Conservation (phyloP, 148 eudicot genomes). For the Fallopia convolvulus region DNA sequence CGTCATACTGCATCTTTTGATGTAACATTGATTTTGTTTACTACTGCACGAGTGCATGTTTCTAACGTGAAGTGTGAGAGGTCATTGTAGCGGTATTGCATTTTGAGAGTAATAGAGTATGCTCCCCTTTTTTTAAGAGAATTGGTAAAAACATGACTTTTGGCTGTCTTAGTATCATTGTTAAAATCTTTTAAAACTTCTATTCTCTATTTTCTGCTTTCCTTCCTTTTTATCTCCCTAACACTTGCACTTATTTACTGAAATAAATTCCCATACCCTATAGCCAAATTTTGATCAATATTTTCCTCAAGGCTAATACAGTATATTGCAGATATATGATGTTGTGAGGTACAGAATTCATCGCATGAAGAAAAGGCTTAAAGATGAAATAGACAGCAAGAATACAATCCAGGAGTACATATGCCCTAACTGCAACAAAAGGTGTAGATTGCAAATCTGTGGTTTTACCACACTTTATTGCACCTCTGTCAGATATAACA, state of each 20-base stretch:
- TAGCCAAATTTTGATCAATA: neutral
- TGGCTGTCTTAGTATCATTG: neutral
- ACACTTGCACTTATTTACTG: neutral
- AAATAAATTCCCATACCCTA: neutral
- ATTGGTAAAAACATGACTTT: neutral
- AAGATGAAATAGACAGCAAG: constrained; percentile 94
- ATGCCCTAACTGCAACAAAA: constrained; percentile 84
- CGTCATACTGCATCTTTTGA: neutral
- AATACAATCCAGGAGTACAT: constrained; percentile 92
- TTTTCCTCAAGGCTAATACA: neutral
- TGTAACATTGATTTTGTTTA: neutral
- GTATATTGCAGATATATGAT: constrained; percentile 73
- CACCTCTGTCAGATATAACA: neutral
- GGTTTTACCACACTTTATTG: constrained; percentile 12
- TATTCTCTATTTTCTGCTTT: neutral
- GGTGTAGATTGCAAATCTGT: constrained; percentile 29
- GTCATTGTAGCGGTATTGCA: neutral
- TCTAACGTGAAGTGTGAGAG: neutral
- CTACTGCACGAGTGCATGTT: neutral
- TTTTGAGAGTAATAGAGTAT: neutral
- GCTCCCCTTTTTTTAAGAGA: neutral
- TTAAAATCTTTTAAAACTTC: neutral
- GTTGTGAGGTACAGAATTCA: constrained; percentile 93
- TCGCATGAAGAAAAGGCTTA: constrained; percentile 88
- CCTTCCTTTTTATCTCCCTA: neutral